Conservation (phyloP, 805 yeast species). For the Yarrowia sp. region DNA sequence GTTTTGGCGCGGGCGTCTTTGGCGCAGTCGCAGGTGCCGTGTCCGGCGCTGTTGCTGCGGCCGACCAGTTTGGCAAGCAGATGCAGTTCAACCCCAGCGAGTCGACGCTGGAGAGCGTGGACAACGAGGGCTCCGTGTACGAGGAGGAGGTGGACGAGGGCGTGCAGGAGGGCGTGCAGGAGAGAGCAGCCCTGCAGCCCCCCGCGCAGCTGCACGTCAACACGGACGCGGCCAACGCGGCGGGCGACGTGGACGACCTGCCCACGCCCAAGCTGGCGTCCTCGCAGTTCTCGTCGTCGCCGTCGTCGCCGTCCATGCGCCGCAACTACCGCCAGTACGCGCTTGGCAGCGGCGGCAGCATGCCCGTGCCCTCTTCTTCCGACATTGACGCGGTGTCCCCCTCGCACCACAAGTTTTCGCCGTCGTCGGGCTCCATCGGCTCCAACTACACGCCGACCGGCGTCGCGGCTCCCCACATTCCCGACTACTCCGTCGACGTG, state of each 20-base stretch:
- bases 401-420: constrained; percentile 13
- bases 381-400: constrained; percentile 14
- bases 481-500: constrained; percentile 19
- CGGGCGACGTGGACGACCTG: constrained; percentile 1
- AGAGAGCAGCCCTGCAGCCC: neutral
- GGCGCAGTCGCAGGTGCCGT: constrained; percentile 10
- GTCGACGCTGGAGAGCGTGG: neutral
- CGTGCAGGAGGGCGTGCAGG: neutral
- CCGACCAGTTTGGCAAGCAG: constrained; percentile 23
- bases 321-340: constrained; percentile 24
- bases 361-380: constrained; percentile 12
- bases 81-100: constrained; percentile 27
- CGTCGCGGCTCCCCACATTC: neutral
- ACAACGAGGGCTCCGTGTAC: neutral
- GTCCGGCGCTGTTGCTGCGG: constrained; percentile 23
- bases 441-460: constrained; percentile 10
- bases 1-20: constrained; percentile 5
- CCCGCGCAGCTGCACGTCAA: constrained; percentile 15
- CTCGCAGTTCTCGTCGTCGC: neutral
- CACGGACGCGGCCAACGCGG: constrained; percentile 1
- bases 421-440: constrained; percentile 3
- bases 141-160: neutral
- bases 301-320: constrained; percentile 17
- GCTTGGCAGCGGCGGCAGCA: constrained; percentile 6
- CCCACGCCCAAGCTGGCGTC: constrained; percentile 17